Evolutionary conservation across 108 stramenopile species (phyloP), one percentile per base, ranked within the genome.

Genomic region (Fistulifera pelliculosa): DNA sequence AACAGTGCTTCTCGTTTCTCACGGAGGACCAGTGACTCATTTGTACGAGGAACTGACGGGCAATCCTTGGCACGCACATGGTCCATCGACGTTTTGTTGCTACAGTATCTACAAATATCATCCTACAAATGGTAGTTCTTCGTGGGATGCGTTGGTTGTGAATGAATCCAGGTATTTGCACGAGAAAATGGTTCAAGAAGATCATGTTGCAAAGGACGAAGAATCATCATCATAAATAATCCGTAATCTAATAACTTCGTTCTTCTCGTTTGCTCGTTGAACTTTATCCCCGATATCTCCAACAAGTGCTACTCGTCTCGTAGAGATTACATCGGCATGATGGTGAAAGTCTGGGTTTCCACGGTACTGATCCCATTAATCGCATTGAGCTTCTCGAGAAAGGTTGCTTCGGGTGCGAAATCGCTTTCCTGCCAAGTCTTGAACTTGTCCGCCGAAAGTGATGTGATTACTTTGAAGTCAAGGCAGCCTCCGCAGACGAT

Each of bases 301-400:
- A n/a, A n/a, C n/a, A n/a, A n/a, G n/a, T n/a, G n/a, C n/a, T n/a
- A n/a, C n/a, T n/a, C n/a, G n/a, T n/a, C n/a, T n/a, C n/a, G n/a
- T n/a, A n/a, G n/a, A n/a, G n/a, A n/a, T 74, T 65, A 74, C 68
- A 74, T 61, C 25, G 60, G 55, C 68, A 65, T 69, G 35, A 69
- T 49, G 27, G 93, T 94, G 47, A 82, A 84, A 44, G 86, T 90
- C 58, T 94, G 92, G 19, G 87, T 90, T 61, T 93, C 93, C 27
- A 90, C 80, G 35, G 70, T 58, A 52, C 84, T 65, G 44, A 94
- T 78, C n/a, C 93, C 93, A 52, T 81, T 73, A 66, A 90, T 94
- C 1, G 71, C 73, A 65, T 77, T 75, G 55, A 89, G 49, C 73
- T 85, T 86, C 41, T 65, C 50, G 58, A 87, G 60, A 64, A 87